phyloP scores from a whole-genome alignment of 495 filamentous ascomycete genomes.

The Niebla homalea region DNA sequence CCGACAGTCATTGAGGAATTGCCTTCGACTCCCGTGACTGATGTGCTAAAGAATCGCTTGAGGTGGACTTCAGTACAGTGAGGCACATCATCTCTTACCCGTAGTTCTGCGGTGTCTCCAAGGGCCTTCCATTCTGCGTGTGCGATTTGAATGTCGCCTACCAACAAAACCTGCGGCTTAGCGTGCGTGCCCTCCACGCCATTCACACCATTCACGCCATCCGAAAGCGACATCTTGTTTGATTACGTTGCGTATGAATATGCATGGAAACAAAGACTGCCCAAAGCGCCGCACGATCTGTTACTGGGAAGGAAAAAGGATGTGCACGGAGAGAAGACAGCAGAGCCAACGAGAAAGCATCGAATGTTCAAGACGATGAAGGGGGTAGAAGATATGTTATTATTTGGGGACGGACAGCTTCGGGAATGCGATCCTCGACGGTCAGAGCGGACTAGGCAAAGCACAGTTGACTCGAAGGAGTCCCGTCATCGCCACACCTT shows the following conservation, averaged over 20 bases:
- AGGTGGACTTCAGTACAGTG: too few relatives aligned
- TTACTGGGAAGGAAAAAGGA: background rate
- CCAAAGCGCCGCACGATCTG: background rate
- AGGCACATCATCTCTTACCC: conserved; percentile 24
- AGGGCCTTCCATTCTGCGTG: conserved; percentile 44
- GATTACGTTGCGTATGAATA: conserved; percentile 2
- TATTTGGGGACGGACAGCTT: too few relatives aligned
- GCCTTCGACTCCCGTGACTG: conserved; percentile 34
- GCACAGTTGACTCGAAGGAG: too few relatives aligned
- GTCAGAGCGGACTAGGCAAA: too few relatives aligned
- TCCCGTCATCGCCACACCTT: too few relatives aligned
- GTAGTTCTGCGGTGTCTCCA: conserved; percentile 36
- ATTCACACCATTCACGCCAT: background rate
- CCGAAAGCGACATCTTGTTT: conserved; percentile 5
- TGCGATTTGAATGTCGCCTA: conserved; percentile 42
- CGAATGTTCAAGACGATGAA: too few relatives aligned
- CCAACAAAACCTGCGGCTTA: conserved; percentile 36
- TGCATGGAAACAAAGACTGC: conserved; percentile 1
- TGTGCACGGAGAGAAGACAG: background rate
- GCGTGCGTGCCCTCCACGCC: background rate
- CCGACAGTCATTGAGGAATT: conserved; percentile 40
- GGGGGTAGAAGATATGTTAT: too few relatives aligned
- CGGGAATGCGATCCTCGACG: too few relatives aligned
- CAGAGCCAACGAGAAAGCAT: too few relatives aligned
- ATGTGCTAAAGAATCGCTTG: conserved; percentile 36